Percentiles rank a stretch among this genome's conserved stretches.
phyloP scores from a whole-genome alignment of 208 protist genomes.

The Trypanosoma lewisi region DNA sequence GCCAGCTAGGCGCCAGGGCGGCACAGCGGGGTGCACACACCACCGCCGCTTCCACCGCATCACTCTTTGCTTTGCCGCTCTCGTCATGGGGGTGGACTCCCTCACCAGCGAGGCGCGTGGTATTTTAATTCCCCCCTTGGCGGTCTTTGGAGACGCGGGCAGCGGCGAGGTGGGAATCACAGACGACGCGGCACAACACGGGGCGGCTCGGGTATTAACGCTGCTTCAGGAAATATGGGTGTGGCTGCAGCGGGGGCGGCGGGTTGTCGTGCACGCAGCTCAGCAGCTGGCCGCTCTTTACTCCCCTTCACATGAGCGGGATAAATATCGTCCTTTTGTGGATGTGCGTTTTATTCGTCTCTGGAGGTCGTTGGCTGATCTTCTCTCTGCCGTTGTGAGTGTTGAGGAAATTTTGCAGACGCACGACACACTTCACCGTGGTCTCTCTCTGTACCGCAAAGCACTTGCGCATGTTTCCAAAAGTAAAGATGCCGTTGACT shows the following conservation, averaged over 20 bases:
- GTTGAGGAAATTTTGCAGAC: conserved; percentile 80
- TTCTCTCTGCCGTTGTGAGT: conserved; percentile 71
- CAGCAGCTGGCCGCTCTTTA: conserved; percentile 81
- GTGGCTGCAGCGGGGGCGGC: conserved; percentile 66
- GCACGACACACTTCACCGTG: conserved; percentile 55
- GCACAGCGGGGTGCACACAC: conserved; percentile 7
- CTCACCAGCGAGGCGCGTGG: conserved; percentile 37
- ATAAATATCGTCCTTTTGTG: conserved; percentile 32
- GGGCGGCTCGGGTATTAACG: conserved; percentile 53
- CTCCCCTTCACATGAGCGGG: conserved; percentile 25
- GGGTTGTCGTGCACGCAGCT: conserved; percentile 64
- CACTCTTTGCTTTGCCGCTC: conserved; percentile 31
- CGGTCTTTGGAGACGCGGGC: conserved; percentile 45
- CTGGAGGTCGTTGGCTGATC: conserved; percentile 63
- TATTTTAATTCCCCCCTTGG: conserved; percentile 42
- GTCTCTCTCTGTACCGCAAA: conserved; percentile 61
- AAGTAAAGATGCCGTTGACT: conserved; percentile 44
- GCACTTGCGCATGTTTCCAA: conserved; percentile 50
- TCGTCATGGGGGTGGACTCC: conserved; percentile 48
- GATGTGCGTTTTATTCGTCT: conserved; percentile 58
- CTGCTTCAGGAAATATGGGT: conserved; percentile 78
- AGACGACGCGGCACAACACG: conserved; percentile 74
- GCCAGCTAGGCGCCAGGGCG: conserved; percentile 28
- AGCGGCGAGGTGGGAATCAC: conserved; percentile 26
- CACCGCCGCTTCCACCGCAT: conserved; percentile 42